phyloP scores from a whole-genome alignment of 352 stramenopile genomes.

The Globisporangium splendens region DNA sequence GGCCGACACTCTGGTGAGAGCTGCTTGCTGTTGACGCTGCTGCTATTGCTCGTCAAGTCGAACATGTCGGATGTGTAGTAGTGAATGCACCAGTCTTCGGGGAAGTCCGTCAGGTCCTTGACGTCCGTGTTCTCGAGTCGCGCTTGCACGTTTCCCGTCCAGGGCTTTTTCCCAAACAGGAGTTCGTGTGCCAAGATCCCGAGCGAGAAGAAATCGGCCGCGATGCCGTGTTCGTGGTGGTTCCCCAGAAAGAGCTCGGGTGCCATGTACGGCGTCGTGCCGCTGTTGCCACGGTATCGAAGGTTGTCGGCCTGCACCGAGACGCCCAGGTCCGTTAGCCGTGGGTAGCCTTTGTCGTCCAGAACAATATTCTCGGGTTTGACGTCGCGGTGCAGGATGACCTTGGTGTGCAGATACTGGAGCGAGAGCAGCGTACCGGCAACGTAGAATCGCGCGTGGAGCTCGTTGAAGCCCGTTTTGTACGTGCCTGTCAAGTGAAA shows the following conservation, averaged over 20 bases:
- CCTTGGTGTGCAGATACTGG: conserved; percentile 58
- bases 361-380: conserved; percentile 88
- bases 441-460: conserved; percentile 53
- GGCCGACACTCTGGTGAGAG: conserved; percentile 28
- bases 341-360: conserved; percentile 69
- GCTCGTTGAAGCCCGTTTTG: conserved; percentile 55
- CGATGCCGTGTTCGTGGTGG: conserved; percentile 42
- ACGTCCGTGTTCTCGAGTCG: conserved; percentile 29
- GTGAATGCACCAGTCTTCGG: conserved; percentile 20
- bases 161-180: conserved; percentile 42
- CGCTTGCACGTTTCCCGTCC: conserved; percentile 25
- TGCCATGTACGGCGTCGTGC: conserved; percentile 68
- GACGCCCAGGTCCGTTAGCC: conserved; percentile 72
- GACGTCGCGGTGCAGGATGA: conserved; percentile 77
- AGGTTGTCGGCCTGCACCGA: conserved; percentile 47
- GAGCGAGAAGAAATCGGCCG: conserved; percentile 64
- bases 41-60: conserved; percentile 3
- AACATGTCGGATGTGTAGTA: conserved; percentile 61
- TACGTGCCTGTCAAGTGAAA: conserved; percentile 50
- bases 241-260: conserved; percentile 58
- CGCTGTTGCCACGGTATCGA: conserved; percentile 49
- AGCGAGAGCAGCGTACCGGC: conserved; percentile 59
- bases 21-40: conserved; percentile 18
- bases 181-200: conserved; percentile 59
- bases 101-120: conserved; percentile 22